These are phyloP conservation scores for Populus tomentosa DNA, from an alignment of 441 rosid genomes.

Conservation along the genomic window DNA sequence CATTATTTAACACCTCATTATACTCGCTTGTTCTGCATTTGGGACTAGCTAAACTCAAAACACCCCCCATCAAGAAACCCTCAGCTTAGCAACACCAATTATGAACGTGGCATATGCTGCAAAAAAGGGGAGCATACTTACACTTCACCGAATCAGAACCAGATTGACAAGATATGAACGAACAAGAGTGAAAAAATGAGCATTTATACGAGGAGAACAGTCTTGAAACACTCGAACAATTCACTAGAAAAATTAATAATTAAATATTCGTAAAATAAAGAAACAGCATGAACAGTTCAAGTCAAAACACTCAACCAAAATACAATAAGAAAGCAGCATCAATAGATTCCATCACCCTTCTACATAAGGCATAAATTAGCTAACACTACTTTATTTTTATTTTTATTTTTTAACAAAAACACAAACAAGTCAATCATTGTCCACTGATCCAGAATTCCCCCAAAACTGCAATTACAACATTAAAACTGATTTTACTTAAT, in stretches of 20 bases:
- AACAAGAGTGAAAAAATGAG: neutral
- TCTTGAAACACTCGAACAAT: neutral
- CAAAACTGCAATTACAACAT: neutral
- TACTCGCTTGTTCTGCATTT: conserved; percentile 7
- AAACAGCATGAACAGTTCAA: neutral
- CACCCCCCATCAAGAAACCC: conserved; percentile 40
- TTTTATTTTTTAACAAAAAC: neutral
- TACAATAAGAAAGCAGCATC: neutral
- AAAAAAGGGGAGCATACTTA: neutral
- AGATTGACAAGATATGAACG: neutral
- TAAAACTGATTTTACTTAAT: neutral
- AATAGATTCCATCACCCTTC: neutral
- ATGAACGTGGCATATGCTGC: neutral
- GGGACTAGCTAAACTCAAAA: conserved; percentile 37
- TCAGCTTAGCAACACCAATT: neutral
- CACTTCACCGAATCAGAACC: neutral
- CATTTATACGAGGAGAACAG: neutral
- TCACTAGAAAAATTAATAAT: neutral
- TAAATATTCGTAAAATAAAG: neutral
- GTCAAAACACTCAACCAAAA: neutral
- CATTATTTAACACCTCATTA: conserved; percentile 12
- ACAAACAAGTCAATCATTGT: neutral
- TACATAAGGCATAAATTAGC: neutral
- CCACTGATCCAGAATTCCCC: neutral
- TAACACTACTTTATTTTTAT: neutral